phyloP scores from a whole-genome alignment of 106 monocot species.

The Triglochin maritima region DNA sequence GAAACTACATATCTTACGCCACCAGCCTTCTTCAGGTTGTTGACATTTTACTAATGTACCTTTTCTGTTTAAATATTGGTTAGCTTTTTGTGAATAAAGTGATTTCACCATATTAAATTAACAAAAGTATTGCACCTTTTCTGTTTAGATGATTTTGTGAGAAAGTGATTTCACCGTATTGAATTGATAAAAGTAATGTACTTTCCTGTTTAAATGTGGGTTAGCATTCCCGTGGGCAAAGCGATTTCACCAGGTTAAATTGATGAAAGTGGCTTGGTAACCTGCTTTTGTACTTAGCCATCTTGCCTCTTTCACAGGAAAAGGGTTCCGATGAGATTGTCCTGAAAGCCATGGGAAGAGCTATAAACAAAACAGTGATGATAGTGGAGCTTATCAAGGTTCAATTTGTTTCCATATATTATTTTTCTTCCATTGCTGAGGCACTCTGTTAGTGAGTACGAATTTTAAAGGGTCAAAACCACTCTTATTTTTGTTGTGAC shows the following conservation, averaged over 20 bases:
- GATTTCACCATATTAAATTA: not conserved
- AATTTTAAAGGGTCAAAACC: too few species aligned
- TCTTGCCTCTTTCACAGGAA: constrained; percentile 10
- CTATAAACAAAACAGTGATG: constrained; percentile 38
- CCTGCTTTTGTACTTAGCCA: too few species aligned
- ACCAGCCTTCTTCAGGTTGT: constrained; percentile 18
- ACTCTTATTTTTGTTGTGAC: not conserved
- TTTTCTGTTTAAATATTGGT: not conserved
- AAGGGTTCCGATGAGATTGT: constrained; percentile 34
- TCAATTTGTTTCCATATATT: not conserved
- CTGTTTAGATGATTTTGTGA: not conserved
- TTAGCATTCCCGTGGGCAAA: too few species aligned
- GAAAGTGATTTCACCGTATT: too few species aligned
- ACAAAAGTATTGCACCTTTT: not conserved
- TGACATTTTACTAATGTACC: too few species aligned
- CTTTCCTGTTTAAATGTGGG: too few species aligned
- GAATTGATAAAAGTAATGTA: too few species aligned
- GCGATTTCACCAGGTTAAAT: too few species aligned
- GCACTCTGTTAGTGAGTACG: not conserved
- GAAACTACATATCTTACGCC: constrained; percentile 24
- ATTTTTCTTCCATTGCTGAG: not conserved
- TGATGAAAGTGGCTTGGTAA: too few species aligned
- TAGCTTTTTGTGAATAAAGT: not conserved
- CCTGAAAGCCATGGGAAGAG: constrained; percentile 40
- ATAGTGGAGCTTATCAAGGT: constrained; percentile 37